Conservation (phyloP, 176 grass and related monocot species). For the Hordeum vulgare region MorexV3_pseudomolecules_assembly NC_058518.1:432287149-432287648, state of each 20-base stretch:
- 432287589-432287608: background rate
- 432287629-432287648: background rate
- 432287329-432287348: conserved; percentile 20
- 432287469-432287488: conserved; percentile 11
- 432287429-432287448: background rate
- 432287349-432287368: background rate
- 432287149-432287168: too few species aligned
- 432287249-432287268: too few species aligned
- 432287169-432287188: too few species aligned
- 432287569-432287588: background rate
- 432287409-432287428: conserved; percentile 12
- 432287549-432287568: background rate
- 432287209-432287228: too few species aligned
- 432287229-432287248: too few species aligned
- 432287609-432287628: background rate
- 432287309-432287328: background rate
- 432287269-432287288: background rate
- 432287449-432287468: background rate
- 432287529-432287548: background rate
- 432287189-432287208: too few species aligned
- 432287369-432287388: conserved; percentile 9
- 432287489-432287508: conserved; percentile 11
- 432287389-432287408: background rate
- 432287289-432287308: background rate
- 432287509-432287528: background rate